These are phyloP conservation scores for Capsella rubella DNA, from an alignment of 441 rosid species.

Conservation along the genomic window DNA sequence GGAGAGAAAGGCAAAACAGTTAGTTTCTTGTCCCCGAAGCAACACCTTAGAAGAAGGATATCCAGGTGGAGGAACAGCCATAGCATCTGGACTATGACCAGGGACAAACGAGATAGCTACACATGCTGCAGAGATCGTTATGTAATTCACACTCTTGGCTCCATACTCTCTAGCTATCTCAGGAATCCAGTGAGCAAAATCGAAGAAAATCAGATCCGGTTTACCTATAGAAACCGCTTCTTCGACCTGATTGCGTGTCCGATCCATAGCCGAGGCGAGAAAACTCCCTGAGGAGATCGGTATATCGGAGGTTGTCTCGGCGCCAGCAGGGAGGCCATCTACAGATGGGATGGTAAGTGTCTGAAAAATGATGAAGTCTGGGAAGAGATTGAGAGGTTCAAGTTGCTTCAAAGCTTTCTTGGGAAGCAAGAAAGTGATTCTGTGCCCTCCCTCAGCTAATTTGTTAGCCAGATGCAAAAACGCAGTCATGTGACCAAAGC, in stretches of 20 bases:
- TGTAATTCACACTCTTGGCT: constrained; percentile 56
- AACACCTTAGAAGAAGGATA: constrained; percentile 62
- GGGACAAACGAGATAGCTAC: constrained; percentile 62
- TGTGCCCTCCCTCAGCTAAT: constrained; percentile 50
- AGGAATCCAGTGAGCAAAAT: constrained; percentile 63
- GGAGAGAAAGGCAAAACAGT: constrained; percentile 43
- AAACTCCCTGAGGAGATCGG: constrained; percentile 45
- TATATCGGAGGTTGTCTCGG: constrained; percentile 71
- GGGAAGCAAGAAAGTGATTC: constrained; percentile 57
- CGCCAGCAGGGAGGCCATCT: constrained; percentile 62
- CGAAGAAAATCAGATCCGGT: constrained; percentile 59
- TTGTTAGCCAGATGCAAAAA: constrained; percentile 51
- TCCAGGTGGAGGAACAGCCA: constrained; percentile 55
- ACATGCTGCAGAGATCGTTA: constrained; percentile 55
- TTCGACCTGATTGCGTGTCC: constrained; percentile 56
- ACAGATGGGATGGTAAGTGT: constrained; percentile 57
- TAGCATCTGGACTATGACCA: constrained; percentile 52
- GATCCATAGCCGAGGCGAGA: constrained; percentile 63
- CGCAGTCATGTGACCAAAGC: constrained; percentile 52
- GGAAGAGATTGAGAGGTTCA: constrained; percentile 53
- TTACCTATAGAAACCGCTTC: constrained; percentile 27
- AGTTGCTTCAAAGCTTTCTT: constrained; percentile 50
- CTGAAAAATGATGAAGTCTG: constrained; percentile 53
- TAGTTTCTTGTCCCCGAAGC: constrained; percentile 52
- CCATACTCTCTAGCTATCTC: constrained; percentile 54